These are phyloP conservation scores for Metarhizium album DNA, from an alignment of 2,329 filamentous ascomycete species.

Conservation along the genomic window DNA sequence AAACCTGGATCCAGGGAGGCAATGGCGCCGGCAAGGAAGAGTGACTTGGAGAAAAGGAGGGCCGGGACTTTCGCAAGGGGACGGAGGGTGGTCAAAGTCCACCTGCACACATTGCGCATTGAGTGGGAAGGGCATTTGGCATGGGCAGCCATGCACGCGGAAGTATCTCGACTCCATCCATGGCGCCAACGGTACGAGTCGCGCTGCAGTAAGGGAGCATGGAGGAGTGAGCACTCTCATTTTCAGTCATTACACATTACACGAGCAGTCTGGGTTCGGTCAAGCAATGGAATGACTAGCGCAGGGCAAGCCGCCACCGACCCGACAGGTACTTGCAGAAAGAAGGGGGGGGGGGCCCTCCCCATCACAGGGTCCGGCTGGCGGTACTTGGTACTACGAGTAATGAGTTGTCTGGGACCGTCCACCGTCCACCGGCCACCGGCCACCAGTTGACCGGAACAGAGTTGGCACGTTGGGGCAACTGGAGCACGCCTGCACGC, in stretches of 20 bases:
- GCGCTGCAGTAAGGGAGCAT: background rate
- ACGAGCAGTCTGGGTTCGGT: background rate
- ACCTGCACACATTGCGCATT: background rate
- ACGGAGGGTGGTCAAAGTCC: constrained; percentile 6
- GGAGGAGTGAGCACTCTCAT: background rate
- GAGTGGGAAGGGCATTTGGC: background rate
- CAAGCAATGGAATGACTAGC: background rate
- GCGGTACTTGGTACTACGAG: background rate
- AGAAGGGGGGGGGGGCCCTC: background rate
- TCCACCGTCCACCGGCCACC: background rate
- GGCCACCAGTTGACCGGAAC: background rate
- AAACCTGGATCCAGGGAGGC: background rate
- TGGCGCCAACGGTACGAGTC: background rate
- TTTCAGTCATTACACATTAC: background rate
- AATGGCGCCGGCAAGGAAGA: constrained; percentile 4
- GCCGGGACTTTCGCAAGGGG: constrained; percentile 7
- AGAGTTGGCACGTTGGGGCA: background rate
- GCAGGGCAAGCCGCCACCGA: background rate
- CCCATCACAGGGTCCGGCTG: background rate
- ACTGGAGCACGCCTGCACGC: too few relatives aligned
- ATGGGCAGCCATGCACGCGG: background rate
- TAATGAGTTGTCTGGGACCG: background rate
- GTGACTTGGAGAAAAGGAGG: constrained; percentile 6
- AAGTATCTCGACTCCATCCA: background rate
- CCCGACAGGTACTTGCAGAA: background rate